These are phyloP conservation scores for Aspergillus alliaceus DNA, from an alignment of 2,329 filamentous ascomycete genomes.

Conservation along the genomic window DNA sequence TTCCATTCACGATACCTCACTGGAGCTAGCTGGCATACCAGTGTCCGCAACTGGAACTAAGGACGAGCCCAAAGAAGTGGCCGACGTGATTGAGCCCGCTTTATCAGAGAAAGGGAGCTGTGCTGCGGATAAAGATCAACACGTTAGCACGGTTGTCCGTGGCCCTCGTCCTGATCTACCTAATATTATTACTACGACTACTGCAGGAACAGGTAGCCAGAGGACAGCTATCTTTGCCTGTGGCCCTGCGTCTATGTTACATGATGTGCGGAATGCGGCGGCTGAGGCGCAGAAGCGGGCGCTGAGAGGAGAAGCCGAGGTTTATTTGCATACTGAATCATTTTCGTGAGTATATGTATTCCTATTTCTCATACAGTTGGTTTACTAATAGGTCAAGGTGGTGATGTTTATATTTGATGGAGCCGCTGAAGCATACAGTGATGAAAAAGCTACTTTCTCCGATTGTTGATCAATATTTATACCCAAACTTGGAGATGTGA, in stretches of 20 bases:
- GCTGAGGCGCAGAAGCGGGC: conserved; percentile 43
- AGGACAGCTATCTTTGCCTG: conserved; percentile 40
- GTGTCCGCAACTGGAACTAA: background rate
- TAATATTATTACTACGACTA: conserved; percentile 14
- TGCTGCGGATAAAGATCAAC: background rate
- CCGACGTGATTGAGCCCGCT: background rate
- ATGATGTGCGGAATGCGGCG: conserved; percentile 50
- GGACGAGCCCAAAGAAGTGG: background rate
- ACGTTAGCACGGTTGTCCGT: background rate
- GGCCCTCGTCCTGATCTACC: conserved; percentile 35
- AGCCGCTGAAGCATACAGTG: no score
- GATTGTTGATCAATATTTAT: no score
- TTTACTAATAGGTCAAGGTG: background rate
- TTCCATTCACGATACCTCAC: conserved; percentile 17
- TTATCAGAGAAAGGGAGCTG: background rate
- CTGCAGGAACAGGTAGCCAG: conserved; percentile 14
- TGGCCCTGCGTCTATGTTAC: conserved; percentile 48
- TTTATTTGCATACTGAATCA: conserved; percentile 51
- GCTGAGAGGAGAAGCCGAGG: conserved; percentile 30
- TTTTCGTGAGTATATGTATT: conserved; percentile 42
- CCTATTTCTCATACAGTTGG: background rate
- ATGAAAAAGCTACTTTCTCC: no score
- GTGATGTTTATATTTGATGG: no score
- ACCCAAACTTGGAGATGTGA: no score
- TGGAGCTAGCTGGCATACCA: background rate